Evolutionary conservation across 129 eudicot species (phyloP).

Genomic region (Tagetes patula): DNA sequence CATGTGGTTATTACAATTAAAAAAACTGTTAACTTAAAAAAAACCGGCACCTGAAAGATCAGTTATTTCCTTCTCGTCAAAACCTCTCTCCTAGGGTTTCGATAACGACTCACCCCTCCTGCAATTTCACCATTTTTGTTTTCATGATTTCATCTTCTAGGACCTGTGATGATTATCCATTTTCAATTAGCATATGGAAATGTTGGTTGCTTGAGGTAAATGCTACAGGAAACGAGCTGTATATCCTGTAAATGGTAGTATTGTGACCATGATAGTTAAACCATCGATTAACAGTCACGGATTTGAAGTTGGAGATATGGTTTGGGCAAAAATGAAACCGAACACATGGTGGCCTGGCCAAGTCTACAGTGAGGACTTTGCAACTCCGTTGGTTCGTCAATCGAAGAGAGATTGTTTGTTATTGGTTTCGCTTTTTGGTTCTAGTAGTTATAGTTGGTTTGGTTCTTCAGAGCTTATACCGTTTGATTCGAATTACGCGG

Average conservation of each 20-base stretch:
- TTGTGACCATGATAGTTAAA: constrained; percentile 16
- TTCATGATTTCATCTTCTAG: constrained; percentile 7
- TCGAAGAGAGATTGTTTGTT: constrained; percentile 69
- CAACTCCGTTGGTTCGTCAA: constrained; percentile 59
- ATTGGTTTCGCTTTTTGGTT: constrained; percentile 89
- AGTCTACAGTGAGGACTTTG: constrained; percentile 65
- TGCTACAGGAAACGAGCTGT: too few species aligned
- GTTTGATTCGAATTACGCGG: constrained; percentile 61
- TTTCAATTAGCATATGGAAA: constrained; percentile 20
- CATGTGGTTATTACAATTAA: too few species aligned
- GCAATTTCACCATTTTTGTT: constrained; percentile 5
- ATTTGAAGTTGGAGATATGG: constrained; percentile 83
- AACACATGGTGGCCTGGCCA: constrained; percentile 99
- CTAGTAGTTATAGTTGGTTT: constrained; percentile 93
- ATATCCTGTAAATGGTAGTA: constrained; percentile 31
- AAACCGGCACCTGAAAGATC: too few species aligned
- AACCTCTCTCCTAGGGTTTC: constrained; percentile 29
- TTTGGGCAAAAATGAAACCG: constrained; percentile 96
- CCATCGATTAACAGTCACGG: constrained; percentile 36
- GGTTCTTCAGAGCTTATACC: constrained; percentile 72
- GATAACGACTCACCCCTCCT: not conserved
- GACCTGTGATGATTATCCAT: not conserved
- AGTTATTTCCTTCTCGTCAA: not conserved
- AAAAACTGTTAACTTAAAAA: too few species aligned
- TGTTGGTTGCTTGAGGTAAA: not conserved